Conservation (phyloP, 768 basidiomycete genomes). For the Russula sp. region DNA sequence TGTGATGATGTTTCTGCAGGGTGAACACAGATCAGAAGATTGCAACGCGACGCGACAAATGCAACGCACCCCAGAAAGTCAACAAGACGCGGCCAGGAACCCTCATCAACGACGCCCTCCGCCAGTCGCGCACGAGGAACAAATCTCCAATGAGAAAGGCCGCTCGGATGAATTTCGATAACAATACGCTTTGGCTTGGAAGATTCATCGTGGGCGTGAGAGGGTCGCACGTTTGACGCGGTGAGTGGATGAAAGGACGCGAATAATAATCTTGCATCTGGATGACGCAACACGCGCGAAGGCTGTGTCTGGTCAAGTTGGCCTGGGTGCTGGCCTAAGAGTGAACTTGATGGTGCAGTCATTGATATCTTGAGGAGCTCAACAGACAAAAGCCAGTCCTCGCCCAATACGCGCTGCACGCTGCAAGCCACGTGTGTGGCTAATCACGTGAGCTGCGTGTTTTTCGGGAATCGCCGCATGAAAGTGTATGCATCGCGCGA, state of each 20-base stretch:
- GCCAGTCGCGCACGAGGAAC: constrained; percentile 66
- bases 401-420: background rate
- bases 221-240: constrained; percentile 34
- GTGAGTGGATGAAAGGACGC: constrained; percentile 71
- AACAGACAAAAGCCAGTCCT: background rate
- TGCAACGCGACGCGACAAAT: constrained; percentile 5
- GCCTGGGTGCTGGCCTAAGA: constrained; percentile 55
- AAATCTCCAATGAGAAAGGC: constrained; percentile 67
- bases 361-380: background rate
- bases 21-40: background rate
- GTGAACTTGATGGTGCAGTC: constrained; percentile 19
- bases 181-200: constrained; percentile 67
- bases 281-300: constrained; percentile 56
- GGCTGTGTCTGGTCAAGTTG: constrained; percentile 61
- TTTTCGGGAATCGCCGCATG: background rate
- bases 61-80: constrained; percentile 64
- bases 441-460: background rate
- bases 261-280: constrained; percentile 62
- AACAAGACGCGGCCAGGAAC: constrained; percentile 64
- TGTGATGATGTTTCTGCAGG: constrained; percentile 45
- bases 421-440: background rate
- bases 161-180: constrained; percentile 54
- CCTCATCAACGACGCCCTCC: constrained; percentile 60
- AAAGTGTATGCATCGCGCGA: background rate
- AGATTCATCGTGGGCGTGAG: constrained; percentile 40